These are phyloP conservation scores for Fusarium sp. DNA, from an alignment of 2,329 filamentous ascomycete species.

Conservation along the genomic window DNA sequence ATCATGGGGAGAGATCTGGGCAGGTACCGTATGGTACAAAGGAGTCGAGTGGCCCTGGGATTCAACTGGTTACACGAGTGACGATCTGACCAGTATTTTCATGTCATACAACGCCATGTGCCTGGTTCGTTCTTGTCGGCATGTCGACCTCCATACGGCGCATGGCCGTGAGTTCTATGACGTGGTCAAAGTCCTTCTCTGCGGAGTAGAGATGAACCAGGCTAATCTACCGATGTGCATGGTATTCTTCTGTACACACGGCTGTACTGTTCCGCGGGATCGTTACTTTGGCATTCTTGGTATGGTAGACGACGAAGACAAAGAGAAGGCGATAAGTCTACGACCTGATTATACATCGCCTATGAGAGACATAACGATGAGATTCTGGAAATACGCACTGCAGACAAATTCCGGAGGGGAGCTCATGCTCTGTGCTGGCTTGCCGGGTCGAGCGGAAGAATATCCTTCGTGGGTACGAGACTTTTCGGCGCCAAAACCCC, in stretches of 20 bases:
- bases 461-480: slow-evolving; percentile 22
- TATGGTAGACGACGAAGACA: not conserved
- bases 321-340: not conserved
- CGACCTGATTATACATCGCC: not conserved
- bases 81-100: accelerated
- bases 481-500: not conserved
- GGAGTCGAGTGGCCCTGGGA: not conserved
- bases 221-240: not conserved
- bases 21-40: not conserved
- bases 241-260: not conserved
- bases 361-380: not conserved
- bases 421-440: not conserved
- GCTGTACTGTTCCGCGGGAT: not conserved
- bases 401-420: not conserved
- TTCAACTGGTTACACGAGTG: accelerated
- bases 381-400: slow-evolving; percentile 12
- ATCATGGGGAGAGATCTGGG: slow-evolving; percentile 10
- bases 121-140: not conserved
- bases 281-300: slow-evolving; percentile 20
- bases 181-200: accelerated
- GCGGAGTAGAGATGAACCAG: not conserved
- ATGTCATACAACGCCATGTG: not conserved
- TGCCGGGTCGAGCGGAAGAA: not conserved
- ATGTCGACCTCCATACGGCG: not conserved
- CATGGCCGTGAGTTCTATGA: slow-evolving; percentile 6